A percentile compares a stretch with the other conserved stretches of the same genome.
These are phyloP conservation scores for Fraxinus paxiana DNA, from an alignment of 305 asterid genomes.

Conservation along the genomic window DNA sequence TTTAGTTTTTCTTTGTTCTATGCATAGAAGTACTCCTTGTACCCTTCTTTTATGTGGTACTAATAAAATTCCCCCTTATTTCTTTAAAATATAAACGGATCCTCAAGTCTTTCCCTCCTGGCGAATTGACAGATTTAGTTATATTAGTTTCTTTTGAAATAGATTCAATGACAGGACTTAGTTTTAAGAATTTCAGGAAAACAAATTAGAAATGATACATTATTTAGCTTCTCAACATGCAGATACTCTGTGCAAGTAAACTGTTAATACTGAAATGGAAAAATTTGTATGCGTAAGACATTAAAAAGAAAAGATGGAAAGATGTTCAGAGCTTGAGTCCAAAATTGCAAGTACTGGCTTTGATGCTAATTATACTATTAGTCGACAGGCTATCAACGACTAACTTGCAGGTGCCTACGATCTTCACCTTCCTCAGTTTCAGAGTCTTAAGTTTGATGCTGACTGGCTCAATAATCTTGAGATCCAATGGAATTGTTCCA, in stretches of 20 bases:
- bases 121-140: background rate
- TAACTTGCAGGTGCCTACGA: conserved; percentile 63
- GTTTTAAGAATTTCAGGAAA: background rate
- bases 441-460: conserved; percentile 64
- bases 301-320: background rate
- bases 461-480: conserved; percentile 70
- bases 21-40: background rate
- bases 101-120: background rate
- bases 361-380: conserved; percentile 56
- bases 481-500: conserved; percentile 76
- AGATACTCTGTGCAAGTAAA: background rate
- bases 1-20: background rate
- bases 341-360: conserved; percentile 68
- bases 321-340: conserved; percentile 52
- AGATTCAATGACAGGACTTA: background rate
- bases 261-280: background rate
- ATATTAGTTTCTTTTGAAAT: background rate
- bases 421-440: conserved; percentile 65
- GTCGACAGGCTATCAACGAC: conserved; percentile 79
- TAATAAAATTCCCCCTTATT: background rate
- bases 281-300: background rate
- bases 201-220: background rate
- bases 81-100: background rate
- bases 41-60: background rate
- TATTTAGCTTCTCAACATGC: background rate